Base-by-base conservation (phyloP, 2,329 filamentous ascomycete species). In the Penicillium sp. region DNA sequence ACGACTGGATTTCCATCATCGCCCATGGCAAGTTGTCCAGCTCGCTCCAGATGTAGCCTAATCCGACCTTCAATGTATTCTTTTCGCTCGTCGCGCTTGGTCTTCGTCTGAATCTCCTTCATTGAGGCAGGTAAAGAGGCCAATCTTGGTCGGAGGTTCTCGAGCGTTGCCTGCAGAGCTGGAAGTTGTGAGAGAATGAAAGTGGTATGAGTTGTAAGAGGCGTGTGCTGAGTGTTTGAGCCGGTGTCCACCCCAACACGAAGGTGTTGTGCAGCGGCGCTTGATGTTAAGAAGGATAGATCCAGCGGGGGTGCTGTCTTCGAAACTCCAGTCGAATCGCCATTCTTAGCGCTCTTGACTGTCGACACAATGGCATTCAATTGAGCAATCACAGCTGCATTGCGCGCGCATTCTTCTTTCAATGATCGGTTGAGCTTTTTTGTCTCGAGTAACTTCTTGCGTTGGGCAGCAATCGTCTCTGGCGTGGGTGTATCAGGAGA, bases 151-250 rank as follows among this genome's bases (percentile, higher is more conserved):
- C 87, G 80, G 35, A 96, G 78, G 13, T 84, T 82, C 10, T 85
- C 80, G 48, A 96, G 79, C 8, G 96, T 80, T 8, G 85, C 79
- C 57, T 90, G 86, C 46, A 99, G 80, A 0, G 91, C 86, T 27
- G 91, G 90, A 21, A 97, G 80, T 71, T 98, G 93, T 2, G 89
- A 90, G 21, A 96, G 81, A 0, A 90, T 87, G 72, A 97, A 96
- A 27, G 79, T 81, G 14, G 82, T 80, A 55, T 77, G 79, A 52
- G 76, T 81, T 59, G 76, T 80, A 56, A 76, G 69, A 44, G 68
- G 73, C 27, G 68, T 75, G 51, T 70, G 70, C 73, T 66, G 69
- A 13, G 63, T 65, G 56, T 65, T 75, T 44, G 66, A 55, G n/a
- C 69, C 75, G 55, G 62, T 69, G 55, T 67, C 70, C 60, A 73